Conservation (phyloP, 345 rosid genomes). For the Corymbia maculata region DNA sequence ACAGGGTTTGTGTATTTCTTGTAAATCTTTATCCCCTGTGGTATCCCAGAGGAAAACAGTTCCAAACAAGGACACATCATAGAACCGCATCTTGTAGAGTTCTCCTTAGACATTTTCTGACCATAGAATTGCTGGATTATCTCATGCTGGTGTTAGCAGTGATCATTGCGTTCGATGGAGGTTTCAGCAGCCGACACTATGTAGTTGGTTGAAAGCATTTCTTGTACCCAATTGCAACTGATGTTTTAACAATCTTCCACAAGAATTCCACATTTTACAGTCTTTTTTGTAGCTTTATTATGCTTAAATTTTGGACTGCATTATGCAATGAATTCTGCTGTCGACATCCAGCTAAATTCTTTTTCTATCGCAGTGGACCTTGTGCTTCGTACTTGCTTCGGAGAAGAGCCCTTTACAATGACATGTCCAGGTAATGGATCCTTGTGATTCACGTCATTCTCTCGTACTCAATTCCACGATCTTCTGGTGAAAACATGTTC, state of each 20-base stretch:
- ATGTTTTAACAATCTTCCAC: too few relatives aligned
- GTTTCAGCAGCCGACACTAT: neutral
- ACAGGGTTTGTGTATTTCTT: neutral
- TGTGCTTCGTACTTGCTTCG: conserved; percentile 94
- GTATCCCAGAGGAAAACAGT: neutral
- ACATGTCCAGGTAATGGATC: conserved; percentile 75
- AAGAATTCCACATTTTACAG: neutral
- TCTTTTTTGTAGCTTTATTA: neutral
- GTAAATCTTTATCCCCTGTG: neutral
- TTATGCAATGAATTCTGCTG: neutral
- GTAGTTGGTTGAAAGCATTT: too few relatives aligned
- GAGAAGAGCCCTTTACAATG: conserved; percentile 87
- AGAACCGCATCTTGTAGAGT: neutral
- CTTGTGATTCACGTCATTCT: neutral
- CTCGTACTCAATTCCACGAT: neutral
- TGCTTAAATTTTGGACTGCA: neutral
- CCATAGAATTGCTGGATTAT: neutral
- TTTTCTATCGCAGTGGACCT: conserved; percentile 47
- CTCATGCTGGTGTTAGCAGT: neutral
- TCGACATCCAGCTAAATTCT: neutral
- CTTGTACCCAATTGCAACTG: too few relatives aligned
- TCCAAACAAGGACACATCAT: neutral
- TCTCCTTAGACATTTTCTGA: neutral
- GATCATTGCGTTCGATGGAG: neutral
- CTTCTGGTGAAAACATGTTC: neutral